Conservation (phyloP, 2,329 filamentous ascomycete genomes). For the Mariannaea sp. region DNA sequence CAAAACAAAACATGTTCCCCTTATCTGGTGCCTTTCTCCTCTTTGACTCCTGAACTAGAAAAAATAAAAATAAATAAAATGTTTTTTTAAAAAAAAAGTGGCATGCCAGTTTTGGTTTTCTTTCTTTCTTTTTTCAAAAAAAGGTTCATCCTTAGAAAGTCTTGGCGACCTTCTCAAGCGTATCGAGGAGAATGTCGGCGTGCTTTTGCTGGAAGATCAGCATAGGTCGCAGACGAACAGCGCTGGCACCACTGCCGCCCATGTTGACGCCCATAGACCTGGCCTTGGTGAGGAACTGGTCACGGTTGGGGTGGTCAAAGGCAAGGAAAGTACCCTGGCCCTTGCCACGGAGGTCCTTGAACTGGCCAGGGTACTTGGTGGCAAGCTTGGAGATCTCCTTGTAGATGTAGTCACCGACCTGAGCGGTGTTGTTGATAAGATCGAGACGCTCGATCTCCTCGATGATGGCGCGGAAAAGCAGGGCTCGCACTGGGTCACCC, state of each 20-base stretch:
- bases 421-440: slow-evolving; percentile 79
- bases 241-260: slow-evolving; percentile 75
- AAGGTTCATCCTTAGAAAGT: slow-evolving; percentile 35
- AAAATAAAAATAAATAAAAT: not conserved
- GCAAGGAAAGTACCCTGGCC: slow-evolving; percentile 91
- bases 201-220: slow-evolving; percentile 91
- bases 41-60: not conserved
- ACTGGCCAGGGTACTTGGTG: slow-evolving; percentile 73
- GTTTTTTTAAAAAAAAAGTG: too few relatives aligned
- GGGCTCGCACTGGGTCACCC: slow-evolving; percentile 83
- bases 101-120: too few relatives aligned
- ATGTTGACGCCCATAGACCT: slow-evolving; percentile 86
- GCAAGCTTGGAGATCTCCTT: slow-evolving; percentile 69
- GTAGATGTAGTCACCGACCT: slow-evolving; percentile 79
- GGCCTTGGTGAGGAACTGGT: slow-evolving; percentile 77
- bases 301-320: slow-evolving; percentile 81
- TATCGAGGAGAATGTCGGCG: slow-evolving; percentile 81
- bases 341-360: slow-evolving; percentile 84
- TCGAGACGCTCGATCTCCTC: slow-evolving; percentile 76
- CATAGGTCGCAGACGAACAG: slow-evolving; percentile 86
- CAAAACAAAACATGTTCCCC: not conserved
- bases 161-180: slow-evolving; percentile 74
- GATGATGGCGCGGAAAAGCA: slow-evolving; percentile 86
- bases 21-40: not conserved
- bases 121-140: not conserved